Evolutionary conservation across 495 filamentous ascomycete genomes (phyloP).

Genomic region (Neurospora sp.): DNA sequence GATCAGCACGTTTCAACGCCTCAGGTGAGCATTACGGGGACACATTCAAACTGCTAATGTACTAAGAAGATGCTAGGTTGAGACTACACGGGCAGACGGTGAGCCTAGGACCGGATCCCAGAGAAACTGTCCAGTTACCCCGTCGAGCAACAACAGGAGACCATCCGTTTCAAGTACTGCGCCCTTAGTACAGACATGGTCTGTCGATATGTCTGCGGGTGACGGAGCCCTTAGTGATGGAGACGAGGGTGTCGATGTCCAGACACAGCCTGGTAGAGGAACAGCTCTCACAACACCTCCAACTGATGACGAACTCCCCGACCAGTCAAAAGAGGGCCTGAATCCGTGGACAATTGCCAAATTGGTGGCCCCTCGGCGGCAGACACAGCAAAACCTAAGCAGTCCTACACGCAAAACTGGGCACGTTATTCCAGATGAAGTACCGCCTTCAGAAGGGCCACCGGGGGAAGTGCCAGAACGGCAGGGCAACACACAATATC

Average conservation of each 20-base stretch:
- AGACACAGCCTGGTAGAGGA: neutral
- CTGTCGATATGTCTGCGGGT: slow-evolving; percentile 13
- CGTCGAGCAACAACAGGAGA: neutral
- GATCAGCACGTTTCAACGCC: neutral
- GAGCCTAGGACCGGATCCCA: neutral
- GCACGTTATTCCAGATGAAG: neutral
- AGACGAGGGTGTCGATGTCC: neutral
- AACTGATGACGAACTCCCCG: neutral
- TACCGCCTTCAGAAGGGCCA: neutral
- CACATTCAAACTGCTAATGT: neutral
- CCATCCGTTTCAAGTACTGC: neutral
- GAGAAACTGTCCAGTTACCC: neutral
- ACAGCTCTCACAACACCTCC: neutral
- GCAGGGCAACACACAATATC: neutral
- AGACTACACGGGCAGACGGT: neutral
- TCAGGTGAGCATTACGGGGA: neutral
- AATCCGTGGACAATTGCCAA: slow-evolving; percentile 21
- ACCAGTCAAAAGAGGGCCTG: slow-evolving; percentile 7
- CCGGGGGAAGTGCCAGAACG: neutral
- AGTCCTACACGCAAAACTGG: neutral
- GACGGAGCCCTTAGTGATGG: slow-evolving; percentile 7
- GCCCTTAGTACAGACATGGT: slow-evolving; percentile 4
- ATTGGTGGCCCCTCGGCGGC: neutral
- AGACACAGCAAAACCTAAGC: neutral
- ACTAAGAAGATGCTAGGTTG: neutral